phyloP scores from a whole-genome alignment of 768 basidiomycete species.

The Cystobasidium onofrii region DNA sequence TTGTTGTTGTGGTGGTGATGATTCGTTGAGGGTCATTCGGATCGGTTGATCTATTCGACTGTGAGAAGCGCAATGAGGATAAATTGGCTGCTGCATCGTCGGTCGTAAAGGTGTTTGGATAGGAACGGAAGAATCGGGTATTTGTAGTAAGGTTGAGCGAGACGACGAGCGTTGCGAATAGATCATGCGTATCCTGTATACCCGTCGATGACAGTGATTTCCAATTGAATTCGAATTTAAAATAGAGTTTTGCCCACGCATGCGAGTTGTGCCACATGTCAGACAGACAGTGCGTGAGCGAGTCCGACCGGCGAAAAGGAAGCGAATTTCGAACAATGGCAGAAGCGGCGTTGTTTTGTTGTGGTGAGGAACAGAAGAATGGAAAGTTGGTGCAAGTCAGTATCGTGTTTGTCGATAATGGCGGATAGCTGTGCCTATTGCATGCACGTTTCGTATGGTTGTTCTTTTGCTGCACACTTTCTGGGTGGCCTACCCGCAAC shows the following conservation, averaged over 20 bases:
- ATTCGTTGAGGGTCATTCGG: conserved; percentile 95
- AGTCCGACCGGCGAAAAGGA: not conserved
- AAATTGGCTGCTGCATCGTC: conserved; percentile 88
- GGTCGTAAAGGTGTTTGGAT: conserved; percentile 88
- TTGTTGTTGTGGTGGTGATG: conserved; percentile 97
- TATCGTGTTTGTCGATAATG: no score
- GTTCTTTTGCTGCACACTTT: not conserved
- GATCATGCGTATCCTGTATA: conserved; percentile 97
- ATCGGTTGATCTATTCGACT: conserved; percentile 96
- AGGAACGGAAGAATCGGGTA: conserved; percentile 92
- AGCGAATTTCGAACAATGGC: not conserved
- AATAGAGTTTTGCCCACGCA: not conserved
- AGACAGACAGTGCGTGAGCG: not conserved
- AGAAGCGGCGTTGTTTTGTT: not conserved
- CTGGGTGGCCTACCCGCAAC: not conserved
- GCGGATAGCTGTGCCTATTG: not conserved
- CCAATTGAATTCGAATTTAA: no score
- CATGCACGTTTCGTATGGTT: not conserved
- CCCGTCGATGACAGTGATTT: not conserved
- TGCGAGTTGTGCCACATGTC: not conserved
- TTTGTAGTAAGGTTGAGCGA: conserved; percentile 79
- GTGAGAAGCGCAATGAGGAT: conserved; percentile 92
- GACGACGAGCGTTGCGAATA: conserved; percentile 92
- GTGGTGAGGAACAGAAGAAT: not conserved
- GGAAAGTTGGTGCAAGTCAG: no score